Percentiles rank a stretch among this genome's conserved stretches.
These are phyloP conservation scores for Populus nigra DNA, from an alignment of 345 rosid genomes.

Conservation along the genomic window DNA sequence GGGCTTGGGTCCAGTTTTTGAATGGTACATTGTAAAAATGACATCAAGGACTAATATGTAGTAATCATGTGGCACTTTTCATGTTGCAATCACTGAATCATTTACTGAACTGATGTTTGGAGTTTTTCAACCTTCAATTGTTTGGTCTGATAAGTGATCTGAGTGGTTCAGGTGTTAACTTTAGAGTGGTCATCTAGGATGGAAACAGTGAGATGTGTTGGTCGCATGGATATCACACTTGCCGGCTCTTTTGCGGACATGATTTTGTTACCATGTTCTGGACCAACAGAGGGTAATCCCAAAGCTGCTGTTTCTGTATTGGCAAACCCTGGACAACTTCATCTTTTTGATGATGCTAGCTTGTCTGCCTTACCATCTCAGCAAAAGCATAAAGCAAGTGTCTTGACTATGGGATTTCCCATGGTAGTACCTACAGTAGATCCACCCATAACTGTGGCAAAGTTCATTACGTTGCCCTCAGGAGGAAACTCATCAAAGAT, in stretches of 20 bases:
- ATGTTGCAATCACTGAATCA: background rate
- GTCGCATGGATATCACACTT: constrained; percentile 65
- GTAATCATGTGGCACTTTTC: background rate
- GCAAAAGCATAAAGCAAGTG: constrained; percentile 40
- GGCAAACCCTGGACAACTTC: constrained; percentile 76
- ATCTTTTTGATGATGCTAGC: constrained; percentile 54
- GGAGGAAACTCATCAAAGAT: constrained; percentile 40
- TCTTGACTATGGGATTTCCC: constrained; percentile 52
- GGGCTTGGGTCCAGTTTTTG: too few species aligned
- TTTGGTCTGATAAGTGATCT: constrained; percentile 7
- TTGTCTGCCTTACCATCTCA: constrained; percentile 51
- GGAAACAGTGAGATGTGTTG: constrained; percentile 58
- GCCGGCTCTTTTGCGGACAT: constrained; percentile 79
- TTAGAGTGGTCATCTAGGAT: constrained; percentile 71
- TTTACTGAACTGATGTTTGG: background rate
- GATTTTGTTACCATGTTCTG: constrained; percentile 57
- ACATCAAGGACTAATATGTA: background rate
- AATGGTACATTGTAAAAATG: background rate
- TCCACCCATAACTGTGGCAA: constrained; percentile 60
- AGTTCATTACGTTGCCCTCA: constrained; percentile 35
- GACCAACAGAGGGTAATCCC: constrained; percentile 33
- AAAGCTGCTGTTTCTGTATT: constrained; percentile 45
- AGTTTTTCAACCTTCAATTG: constrained; percentile 2
- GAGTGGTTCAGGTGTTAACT: constrained; percentile 51
- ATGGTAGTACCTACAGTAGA: constrained; percentile 54